Evolutionary conservation across 2,329 filamentous ascomycete genomes (phyloP).

Genomic region (Eurotiales sp.): DNA sequence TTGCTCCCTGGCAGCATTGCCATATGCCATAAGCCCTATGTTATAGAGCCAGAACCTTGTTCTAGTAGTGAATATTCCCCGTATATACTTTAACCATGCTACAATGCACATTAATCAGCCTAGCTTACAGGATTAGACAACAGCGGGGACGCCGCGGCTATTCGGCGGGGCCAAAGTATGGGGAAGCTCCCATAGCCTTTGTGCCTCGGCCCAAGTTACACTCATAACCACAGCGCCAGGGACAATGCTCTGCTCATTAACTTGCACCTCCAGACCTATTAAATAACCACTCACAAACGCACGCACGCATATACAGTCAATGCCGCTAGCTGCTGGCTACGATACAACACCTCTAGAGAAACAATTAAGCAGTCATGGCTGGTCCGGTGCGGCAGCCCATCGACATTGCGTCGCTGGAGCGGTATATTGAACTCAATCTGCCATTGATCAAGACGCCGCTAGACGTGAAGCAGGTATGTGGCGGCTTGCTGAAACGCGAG

Average conservation of each 20-base stretch:
- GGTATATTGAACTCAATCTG: conserved; percentile 73
- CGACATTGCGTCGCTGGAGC: conserved; percentile 72
- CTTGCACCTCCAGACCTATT: too few species aligned
- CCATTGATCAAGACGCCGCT: conserved; percentile 78
- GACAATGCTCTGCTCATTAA: too few species aligned
- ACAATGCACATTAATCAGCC: not conserved
- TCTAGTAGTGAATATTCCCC: too few species aligned
- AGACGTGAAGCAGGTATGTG: conserved; percentile 77
- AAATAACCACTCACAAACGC: too few species aligned
- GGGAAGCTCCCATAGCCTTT: not conserved
- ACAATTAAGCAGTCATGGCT: conserved; percentile 57
- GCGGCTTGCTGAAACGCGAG: not conserved
- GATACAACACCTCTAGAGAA: not conserved
- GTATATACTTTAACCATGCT: too few species aligned
- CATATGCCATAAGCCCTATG: too few species aligned
- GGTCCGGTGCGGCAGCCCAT: conserved; percentile 87
- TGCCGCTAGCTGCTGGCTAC: not conserved
- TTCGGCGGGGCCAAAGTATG: not conserved
- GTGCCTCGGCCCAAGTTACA: not conserved
- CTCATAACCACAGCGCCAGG: too few species aligned
- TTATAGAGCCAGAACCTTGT: too few species aligned
- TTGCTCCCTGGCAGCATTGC: too few species aligned
- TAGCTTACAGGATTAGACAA: not conserved
- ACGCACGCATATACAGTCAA: not conserved
- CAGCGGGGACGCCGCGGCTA: not conserved